Conservation (phyloP, 2,329 filamentous ascomycete species). For the Thelonectria discophora region DNA sequence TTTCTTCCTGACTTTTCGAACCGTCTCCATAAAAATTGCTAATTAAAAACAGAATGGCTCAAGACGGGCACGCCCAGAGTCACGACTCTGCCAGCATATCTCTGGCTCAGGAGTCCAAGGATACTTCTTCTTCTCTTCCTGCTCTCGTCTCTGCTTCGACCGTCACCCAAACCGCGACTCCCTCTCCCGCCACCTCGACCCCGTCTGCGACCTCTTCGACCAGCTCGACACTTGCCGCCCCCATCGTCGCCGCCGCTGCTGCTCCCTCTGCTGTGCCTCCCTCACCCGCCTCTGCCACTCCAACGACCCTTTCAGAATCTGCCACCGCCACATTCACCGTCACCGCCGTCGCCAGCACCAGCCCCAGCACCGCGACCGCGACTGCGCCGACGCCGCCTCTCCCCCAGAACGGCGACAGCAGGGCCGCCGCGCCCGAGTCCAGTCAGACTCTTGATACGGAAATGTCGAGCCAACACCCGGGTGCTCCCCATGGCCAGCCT, state of each 20-base stretch:
- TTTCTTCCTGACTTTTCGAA: constrained; percentile 44
- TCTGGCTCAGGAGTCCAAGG: constrained; percentile 34
- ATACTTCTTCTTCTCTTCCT: constrained; percentile 40
- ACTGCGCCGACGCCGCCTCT: constrained; percentile 23
- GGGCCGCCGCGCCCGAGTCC: constrained; percentile 41
- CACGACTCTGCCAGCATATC: constrained; percentile 43
- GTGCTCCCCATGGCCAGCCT: constrained; percentile 43
- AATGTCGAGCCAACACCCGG: constrained; percentile 48
- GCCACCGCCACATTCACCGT: constrained; percentile 25
- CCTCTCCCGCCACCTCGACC: constrained; percentile 30
- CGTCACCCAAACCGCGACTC: constrained; percentile 33
- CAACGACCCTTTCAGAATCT: constrained; percentile 14
- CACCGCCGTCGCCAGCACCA: no score
- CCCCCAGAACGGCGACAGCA: constrained; percentile 47
- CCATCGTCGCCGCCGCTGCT: constrained; percentile 26
- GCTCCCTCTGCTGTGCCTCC: constrained; percentile 21
- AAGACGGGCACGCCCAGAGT: constrained; percentile 45
- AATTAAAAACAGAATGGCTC: constrained; percentile 49
- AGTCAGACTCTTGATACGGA: constrained; percentile 36
- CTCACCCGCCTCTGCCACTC: not conserved
- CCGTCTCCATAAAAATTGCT: constrained; percentile 51
- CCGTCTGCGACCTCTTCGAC: constrained; percentile 28
- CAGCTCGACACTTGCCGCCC: constrained; percentile 26
- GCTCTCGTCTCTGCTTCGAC: constrained; percentile 24
- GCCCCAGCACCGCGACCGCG: constrained; percentile 28